Evolutionary conservation across 768 basidiomycete genomes (phyloP).

Genomic region (Mycena albidolilacea): DNA sequence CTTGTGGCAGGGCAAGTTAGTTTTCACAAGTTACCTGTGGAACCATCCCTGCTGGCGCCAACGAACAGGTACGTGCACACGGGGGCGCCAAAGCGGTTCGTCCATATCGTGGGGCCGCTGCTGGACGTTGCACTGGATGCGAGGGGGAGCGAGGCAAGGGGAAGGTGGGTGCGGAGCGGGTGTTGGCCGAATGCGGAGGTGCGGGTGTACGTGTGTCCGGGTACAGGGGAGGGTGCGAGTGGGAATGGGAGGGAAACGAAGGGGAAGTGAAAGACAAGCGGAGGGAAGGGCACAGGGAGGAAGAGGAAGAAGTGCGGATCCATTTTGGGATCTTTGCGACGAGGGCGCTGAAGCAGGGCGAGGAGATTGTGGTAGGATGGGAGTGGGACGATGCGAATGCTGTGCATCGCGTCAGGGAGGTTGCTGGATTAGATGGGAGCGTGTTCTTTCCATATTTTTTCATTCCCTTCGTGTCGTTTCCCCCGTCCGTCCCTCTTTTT

Average conservation of each 20-base stretch:
- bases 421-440: constrained; percentile 76
- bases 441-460: constrained; percentile 65
- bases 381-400: constrained; percentile 93
- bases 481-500: too few species aligned
- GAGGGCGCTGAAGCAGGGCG: constrained; percentile 79
- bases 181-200: constrained; percentile 80
- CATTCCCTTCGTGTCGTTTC: too few species aligned
- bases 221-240: too few species aligned
- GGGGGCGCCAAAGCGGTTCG: constrained; percentile 88
- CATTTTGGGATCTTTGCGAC: constrained; percentile 87
- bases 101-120: constrained; percentile 84
- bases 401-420: constrained; percentile 66
- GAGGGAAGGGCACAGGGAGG: constrained; percentile 26
- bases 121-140: constrained; percentile 87
- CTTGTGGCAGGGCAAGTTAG: too few species aligned
- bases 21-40: too few species aligned
- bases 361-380: constrained; percentile 95
- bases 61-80: constrained; percentile 89
- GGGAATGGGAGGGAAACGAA: constrained; percentile 51
- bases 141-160: constrained; percentile 74
- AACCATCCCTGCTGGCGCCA: too few species aligned
- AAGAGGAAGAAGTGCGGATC: constrained; percentile 40
- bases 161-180: constrained; percentile 72
- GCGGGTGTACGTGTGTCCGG: constrained; percentile 47
- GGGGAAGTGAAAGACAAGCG: constrained; percentile 31